phyloP scores from a whole-genome alignment of 495 filamentous ascomycete genomes.

The Hamigera avellanea region DNA sequence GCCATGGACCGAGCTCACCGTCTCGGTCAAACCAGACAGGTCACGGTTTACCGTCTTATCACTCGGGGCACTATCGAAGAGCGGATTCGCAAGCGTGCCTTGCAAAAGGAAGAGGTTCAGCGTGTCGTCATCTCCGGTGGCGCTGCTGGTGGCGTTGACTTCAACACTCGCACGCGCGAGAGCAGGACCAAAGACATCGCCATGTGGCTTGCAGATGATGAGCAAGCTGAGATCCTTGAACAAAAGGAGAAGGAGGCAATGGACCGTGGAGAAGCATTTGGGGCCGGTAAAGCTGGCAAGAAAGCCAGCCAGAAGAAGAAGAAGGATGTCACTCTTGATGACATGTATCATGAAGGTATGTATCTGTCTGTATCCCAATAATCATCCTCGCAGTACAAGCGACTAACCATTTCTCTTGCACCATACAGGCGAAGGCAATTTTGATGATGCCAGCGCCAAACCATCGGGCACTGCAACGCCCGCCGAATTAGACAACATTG shows the following conservation, averaged over 20 bases:
- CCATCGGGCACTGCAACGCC: slow-evolving; percentile 79
- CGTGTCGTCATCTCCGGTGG: slow-evolving; percentile 95
- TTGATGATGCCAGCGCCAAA: slow-evolving; percentile 72
- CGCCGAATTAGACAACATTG: slow-evolving; percentile 33
- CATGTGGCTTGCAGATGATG: slow-evolving; percentile 92
- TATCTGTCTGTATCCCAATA: too few species aligned
- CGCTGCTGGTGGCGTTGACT: slow-evolving; percentile 73
- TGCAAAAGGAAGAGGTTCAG: slow-evolving; percentile 99
- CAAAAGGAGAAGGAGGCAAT: slow-evolving; percentile 75
- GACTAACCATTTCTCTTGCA: too few species aligned
- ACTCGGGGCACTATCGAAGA: slow-evolving; percentile 96
- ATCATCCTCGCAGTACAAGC: slow-evolving; percentile 1
- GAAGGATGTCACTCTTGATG: slow-evolving; percentile 78
- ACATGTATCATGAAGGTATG: slow-evolving; percentile 98
- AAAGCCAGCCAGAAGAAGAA: slow-evolving; percentile 47
- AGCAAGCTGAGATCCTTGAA: slow-evolving; percentile 85
- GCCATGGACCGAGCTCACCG: slow-evolving; percentile 99
- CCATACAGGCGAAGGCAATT: slow-evolving; percentile 75
- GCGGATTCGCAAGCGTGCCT: slow-evolving; percentile 90
- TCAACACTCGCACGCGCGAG: slow-evolving; percentile 80
- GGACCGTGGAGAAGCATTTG: slow-evolving; percentile 39
- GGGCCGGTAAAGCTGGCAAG: slow-evolving; percentile 42
- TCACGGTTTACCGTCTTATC: slow-evolving; percentile 95
- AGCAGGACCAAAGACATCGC: slow-evolving; percentile 93
- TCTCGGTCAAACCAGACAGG: slow-evolving; percentile 90